Evolutionary conservation across 495 filamentous ascomycete species (phyloP), one percentile per base, ranked within the genome.

Genomic region (Neohortaea acidophila): DNA sequence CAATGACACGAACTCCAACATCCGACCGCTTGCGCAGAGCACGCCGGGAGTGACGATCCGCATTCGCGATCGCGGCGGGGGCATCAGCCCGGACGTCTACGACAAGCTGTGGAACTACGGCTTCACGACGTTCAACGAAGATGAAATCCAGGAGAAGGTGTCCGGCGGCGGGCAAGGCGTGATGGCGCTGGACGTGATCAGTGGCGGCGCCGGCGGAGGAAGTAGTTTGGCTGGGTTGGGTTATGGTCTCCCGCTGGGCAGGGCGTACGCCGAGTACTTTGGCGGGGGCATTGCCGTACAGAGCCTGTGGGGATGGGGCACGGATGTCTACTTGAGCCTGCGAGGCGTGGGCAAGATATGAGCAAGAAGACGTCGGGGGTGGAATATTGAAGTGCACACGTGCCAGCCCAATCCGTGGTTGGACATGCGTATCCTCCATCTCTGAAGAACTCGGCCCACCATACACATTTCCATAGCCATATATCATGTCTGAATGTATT

Each of bases 181-280:
- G 2, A 64, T 62, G 48, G 81, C 73, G 0, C 59, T 86, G 42
- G 79, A 75, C 45, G 68, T 75, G 0, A 77, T 91, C n/a, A 74
- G 77, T 12, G 70, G 67, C 0, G 72, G 78, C 30, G 72, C 70
- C 2, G 75, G 75, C 24, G 61, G 70, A 2, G 81, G 74, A 50
- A 84, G 77, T 36, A 85, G 45, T 35, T 41, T 97, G 43, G 89
- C 89, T 0, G 85, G 89, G 1, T 62, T 97, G 19, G 89, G 89
- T 2, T 97, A 97, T 60, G 89, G 89, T 10, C 51, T 97, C 42
- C 89, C 89, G 26, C 59, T 97, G 25, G 84, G 85, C 36, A 70
- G 89, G 47, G 87, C 89, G 0, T 97, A 97, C 60, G 89, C 89
- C 0, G 86, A 97, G 61, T 94, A 96, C 53, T 97, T 97, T 66